Evolutionary conservation across 352 stramenopile genomes (phyloP).

Genomic region (Phytophthora pini): DNA sequence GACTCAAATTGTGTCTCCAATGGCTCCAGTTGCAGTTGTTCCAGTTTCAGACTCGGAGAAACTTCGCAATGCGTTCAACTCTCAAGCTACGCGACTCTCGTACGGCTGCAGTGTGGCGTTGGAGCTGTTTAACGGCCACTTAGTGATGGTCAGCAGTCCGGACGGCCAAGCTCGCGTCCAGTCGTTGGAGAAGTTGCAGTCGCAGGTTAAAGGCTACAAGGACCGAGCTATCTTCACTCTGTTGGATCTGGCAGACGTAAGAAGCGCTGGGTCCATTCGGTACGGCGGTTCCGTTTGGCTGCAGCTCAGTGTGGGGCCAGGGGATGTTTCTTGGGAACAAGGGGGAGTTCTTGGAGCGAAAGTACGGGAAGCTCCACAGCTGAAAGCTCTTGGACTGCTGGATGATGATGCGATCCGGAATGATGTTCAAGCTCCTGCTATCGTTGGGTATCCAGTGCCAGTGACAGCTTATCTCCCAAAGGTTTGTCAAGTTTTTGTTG

Average conservation of each 20-base stretch:
- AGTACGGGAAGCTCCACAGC: conserved; percentile 73
- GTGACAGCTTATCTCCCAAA: conserved; percentile 78
- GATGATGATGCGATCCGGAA: conserved; percentile 59
- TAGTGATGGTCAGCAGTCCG: conserved; percentile 71
- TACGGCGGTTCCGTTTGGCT: conserved; percentile 84
- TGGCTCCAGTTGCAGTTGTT: conserved; percentile 3
- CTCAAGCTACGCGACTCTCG: conserved; percentile 62
- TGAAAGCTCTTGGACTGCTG: conserved; percentile 64
- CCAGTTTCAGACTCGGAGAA: conserved; percentile 61
- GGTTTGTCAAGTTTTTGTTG: conserved; percentile 28
- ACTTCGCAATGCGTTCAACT: conserved; percentile 78
- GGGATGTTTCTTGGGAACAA: conserved; percentile 76
- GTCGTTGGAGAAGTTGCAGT: conserved; percentile 65
- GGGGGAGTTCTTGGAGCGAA: conserved; percentile 77
- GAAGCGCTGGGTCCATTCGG: conserved; percentile 69
- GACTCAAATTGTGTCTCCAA: neutral
- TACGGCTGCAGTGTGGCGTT: conserved; percentile 75
- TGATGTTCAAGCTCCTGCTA: conserved; percentile 44
- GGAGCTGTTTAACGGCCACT: conserved; percentile 78
- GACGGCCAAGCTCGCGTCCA: conserved; percentile 71
- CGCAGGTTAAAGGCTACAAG: conserved; percentile 55
- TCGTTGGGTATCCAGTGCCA: conserved; percentile 67
- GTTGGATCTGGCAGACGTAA: conserved; percentile 66
- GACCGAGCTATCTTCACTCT: conserved; percentile 77
- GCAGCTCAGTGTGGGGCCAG: conserved; percentile 69